phyloP scores from a whole-genome alignment of 495 filamentous ascomycete species.

The Aspergillus hancockii region DNA sequence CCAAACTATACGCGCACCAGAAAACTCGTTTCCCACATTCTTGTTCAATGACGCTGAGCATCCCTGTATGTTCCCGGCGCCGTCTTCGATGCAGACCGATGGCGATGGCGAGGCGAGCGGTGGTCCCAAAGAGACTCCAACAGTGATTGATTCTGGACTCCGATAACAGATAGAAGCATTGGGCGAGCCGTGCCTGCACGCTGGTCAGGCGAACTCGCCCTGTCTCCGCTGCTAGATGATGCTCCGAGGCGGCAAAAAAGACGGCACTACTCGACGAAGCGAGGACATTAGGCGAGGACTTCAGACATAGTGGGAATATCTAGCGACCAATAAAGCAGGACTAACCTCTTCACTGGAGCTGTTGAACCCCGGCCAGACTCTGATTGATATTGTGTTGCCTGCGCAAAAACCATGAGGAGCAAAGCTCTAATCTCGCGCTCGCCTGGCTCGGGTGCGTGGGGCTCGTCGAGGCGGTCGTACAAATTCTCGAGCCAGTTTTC shows the following conservation, averaged over 20 bases:
- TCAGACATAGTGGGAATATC: no score
- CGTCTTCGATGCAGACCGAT: conserved; percentile 32
- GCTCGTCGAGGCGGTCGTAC: conserved; percentile 16
- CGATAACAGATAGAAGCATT: conserved; percentile 37
- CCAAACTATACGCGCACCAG: conserved; percentile 50
- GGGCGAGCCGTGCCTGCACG: conserved; percentile 35
- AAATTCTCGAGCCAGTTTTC: conserved; percentile 24
- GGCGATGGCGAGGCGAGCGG: conserved; percentile 35
- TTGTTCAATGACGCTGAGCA: conserved; percentile 22
- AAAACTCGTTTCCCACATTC: conserved; percentile 46
- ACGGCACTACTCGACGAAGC: conserved; percentile 13
- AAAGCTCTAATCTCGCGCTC: conserved; percentile 20
- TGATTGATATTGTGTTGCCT: conserved; percentile 23
- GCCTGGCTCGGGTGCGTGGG: conserved; percentile 6
- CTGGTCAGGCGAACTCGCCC: conserved; percentile 33
- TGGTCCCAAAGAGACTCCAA: conserved; percentile 43
- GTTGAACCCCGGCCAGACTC: conserved; percentile 4
- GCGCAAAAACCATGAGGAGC: conserved; percentile 27
- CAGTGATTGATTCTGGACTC: conserved; percentile 39
- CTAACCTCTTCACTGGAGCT: conserved; percentile 19
- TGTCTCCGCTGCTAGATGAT: conserved; percentile 29
- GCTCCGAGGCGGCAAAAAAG: conserved; percentile 27
- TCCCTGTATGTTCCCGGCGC: conserved; percentile 15
- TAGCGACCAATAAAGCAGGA: neutral
- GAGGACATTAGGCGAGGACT: no score